Base-by-base conservation (phyloP, 768 basidiomycete species). In the Agaricus blazei region DNA sequence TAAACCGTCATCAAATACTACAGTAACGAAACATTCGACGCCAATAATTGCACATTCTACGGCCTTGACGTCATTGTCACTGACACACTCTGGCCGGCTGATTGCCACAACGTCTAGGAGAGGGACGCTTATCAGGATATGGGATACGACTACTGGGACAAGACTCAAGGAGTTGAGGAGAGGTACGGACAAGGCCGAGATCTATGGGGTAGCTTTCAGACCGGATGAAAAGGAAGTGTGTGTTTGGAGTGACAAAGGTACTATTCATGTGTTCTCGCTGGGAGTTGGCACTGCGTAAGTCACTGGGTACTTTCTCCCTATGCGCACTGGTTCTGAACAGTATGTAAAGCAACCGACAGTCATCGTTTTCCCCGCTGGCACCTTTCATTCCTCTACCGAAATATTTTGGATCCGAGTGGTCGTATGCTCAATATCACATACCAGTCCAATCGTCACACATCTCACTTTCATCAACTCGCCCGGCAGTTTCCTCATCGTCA, bases 341-440 rank as follows among this genome's bases (percentile, higher is more conserved):
- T 44, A 42, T 40, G 36, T 58, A 9, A 64, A 92, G 90, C 43
- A 93, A 94, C 64, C 90, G 89, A 38, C 90, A 90, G 58, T 93
- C 90, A 6, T 81, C 88, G 5, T 78, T 95, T 61, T 91, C 88
- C 0, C 84, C 87, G 3, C 70, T 96, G 46, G 81, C 87, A 14
- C 85, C 88, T 3, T 93, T 87, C 64, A 71, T 96, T 9, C 88
- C 87, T 12, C 76, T 92, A 34, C 93, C 93, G 15, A 90, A 88
- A 59, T 96, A 96, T 67, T 94, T 97, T 65, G 85, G 86, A 64
- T 94, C 92, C n/a, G 88, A 94, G 68, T 96, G 93, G 94, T 95
- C 93, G 0, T 94, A 96, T 65, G 91, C 93, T 12, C 88, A 91
- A 61, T 97, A 90, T 67, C 82, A 90, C 42, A 89, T 97, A 64